Conservation (phyloP, 2,329 filamentous ascomycete species). For the Cladophialophora psammophila region DNA sequence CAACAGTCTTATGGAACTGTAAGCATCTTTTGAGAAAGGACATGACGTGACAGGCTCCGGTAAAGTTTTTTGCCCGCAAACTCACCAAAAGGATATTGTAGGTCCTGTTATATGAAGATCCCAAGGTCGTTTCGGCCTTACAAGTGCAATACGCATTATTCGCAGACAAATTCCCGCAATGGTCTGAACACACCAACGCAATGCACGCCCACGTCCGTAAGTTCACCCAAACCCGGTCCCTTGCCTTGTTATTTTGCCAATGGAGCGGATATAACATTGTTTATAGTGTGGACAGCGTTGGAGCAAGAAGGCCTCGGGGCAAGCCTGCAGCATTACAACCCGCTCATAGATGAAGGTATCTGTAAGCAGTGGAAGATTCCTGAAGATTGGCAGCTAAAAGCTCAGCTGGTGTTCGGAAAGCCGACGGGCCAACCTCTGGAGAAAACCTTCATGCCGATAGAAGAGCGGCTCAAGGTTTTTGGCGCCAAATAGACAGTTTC, state of each 20-base stretch:
- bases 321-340: constrained; percentile 13
- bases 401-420: constrained; percentile 10
- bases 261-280: not conserved
- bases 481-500: not conserved
- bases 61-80: too few relatives aligned
- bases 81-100: not conserved
- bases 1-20: constrained; percentile 7
- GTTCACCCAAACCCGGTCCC: too few relatives aligned
- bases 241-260: too few relatives aligned
- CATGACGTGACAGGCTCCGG: too few relatives aligned
- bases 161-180: not conserved
- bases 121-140: not conserved
- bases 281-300: constrained; percentile 9
- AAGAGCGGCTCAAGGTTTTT: not conserved
- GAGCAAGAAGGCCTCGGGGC: not conserved
- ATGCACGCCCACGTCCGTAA: not conserved
- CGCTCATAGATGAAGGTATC: not conserved
- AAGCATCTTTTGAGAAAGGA: not conserved
- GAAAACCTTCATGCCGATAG: constrained; percentile 1
- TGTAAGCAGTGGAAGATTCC: constrained; percentile 9
- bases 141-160: not conserved
- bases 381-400: not conserved
- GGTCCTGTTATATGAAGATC: constrained; percentile 11
- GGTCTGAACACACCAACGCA: constrained; percentile 9
- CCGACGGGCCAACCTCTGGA: not conserved